Conservation (phyloP, 108 stramenopile species). For the Conticribra guillardii region DNA sequence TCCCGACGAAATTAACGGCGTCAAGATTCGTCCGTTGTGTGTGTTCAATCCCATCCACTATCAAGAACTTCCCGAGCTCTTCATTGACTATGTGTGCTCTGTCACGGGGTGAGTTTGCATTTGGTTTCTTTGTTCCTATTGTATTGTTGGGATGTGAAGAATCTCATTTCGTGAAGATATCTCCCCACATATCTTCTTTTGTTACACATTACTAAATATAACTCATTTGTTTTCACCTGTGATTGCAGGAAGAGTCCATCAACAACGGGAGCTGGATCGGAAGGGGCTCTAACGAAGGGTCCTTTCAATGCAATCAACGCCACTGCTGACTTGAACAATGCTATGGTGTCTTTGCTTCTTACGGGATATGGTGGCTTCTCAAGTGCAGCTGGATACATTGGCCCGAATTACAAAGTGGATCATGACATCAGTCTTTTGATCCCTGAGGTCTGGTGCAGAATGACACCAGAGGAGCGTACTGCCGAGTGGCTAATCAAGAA, state of each 20-base stretch:
- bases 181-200: constrained; percentile 1
- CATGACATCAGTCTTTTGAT: constrained; percentile 58
- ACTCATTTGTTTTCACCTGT: neutral
- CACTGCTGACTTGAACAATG: constrained; percentile 64
- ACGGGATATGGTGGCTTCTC: constrained; percentile 61
- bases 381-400: constrained; percentile 62
- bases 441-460: constrained; percentile 66
- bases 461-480: constrained; percentile 56
- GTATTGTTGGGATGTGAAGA: too few relatives aligned
- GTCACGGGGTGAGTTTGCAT: constrained; percentile 45
- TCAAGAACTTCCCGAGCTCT: constrained; percentile 61
- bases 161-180: too few relatives aligned
- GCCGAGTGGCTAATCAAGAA: constrained; percentile 53
- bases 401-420: constrained; percentile 62
- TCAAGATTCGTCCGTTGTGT: constrained; percentile 57
- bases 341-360: constrained; percentile 60
- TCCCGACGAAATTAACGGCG: constrained; percentile 62
- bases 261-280: constrained; percentile 61
- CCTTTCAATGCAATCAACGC: constrained; percentile 68
- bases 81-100: constrained; percentile 66
- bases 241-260: constrained; percentile 42
- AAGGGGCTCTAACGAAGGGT: constrained; percentile 60
- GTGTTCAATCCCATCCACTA: constrained; percentile 67
- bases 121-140: neutral
- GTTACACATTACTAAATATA: neutral